Base-by-base conservation (phyloP, 2,329 filamentous ascomycete species). In the Talaromyces sp. region DNA sequence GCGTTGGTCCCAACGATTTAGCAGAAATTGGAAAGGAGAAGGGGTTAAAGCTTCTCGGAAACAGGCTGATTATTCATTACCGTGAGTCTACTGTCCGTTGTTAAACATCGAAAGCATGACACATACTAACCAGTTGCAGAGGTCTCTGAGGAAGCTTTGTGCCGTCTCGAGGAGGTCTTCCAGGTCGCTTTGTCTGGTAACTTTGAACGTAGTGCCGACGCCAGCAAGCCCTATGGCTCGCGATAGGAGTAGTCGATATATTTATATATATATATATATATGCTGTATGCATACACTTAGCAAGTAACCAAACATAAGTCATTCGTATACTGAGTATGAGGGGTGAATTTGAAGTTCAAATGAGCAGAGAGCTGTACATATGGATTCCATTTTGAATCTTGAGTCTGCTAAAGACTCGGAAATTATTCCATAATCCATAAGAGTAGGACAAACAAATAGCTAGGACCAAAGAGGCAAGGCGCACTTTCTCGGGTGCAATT, bases 21-120 rank as follows among this genome's bases (percentile, higher is more conserved):
- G 78, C 81, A 9, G 75, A 78, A 58, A 71, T 82, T 37, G 84
- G 79, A 1, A 73, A 81, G 61, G 78, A 82, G 64, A 78, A 82
- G 56, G 86, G 86, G 0, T 64, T 89, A 57, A 80, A 75, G 61
- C 67, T 86, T 13, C 64, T 77, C 9, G 82, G 83, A 33, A 81
- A 81, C 3, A 76, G 87, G 58, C 69, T 89, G 53, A 86, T 89
- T 2, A 77, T 88, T 19, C 87, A 89, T 72, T 89, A 88, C 70
- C 87, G 74, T 76, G 67, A 69, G 74, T 73, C 10, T 2, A 10
- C 7, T 37, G 13, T 11, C 17, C 3, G n/a, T 5, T 25, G 35
- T 7, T 2, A 9, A 2, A n/a, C 5, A 35, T 25, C 2, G 13
- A 28, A 52, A 17, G 11, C 13, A 19, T 2, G 21, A 1, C 15